These are phyloP conservation scores for Kwoniella sp. DNA, from an alignment of 768 basidiomycete genomes.

Conservation along the genomic window DNA sequence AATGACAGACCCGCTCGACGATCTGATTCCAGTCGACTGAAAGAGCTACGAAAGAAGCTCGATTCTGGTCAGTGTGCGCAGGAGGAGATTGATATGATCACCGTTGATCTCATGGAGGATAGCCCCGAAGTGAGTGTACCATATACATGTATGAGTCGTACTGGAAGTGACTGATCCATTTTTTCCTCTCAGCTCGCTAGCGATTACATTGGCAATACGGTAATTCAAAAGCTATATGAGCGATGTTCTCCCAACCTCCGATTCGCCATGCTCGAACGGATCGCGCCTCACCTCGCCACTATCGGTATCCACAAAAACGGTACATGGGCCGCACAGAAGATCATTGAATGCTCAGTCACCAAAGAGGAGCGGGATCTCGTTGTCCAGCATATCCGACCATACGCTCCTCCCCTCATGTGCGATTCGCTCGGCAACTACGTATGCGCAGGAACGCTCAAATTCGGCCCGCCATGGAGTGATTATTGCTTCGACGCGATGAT, in stretches of 20 bases:
- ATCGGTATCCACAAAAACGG: conserved; percentile 99
- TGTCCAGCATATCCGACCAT: conserved; percentile 82
- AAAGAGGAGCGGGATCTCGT: conserved; percentile 84
- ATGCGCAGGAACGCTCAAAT: conserved; percentile 69
- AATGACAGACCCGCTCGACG: conserved; percentile 81
- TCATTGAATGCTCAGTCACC: conserved; percentile 88
- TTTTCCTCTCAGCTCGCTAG: conserved; percentile 65
- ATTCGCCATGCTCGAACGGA: conserved; percentile 88
- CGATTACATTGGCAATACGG: conserved; percentile 98
- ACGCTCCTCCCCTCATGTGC: conserved; percentile 86
- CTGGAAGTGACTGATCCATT: conserved; percentile 2
- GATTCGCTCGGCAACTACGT: conserved; percentile 65
- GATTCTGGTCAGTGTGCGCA: conserved; percentile 81
- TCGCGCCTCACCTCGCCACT: conserved; percentile 90
- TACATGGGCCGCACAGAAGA: conserved; percentile 99
- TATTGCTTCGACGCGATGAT: conserved; percentile 98
- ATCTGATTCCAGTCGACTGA: conserved; percentile 90
- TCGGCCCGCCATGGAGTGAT: conserved; percentile 83
- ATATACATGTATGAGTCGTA: not conserved
- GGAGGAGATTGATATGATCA: conserved; percentile 90
- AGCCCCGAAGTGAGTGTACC: conserved; percentile 67
- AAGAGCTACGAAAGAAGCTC: conserved; percentile 89
- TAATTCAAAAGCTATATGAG: conserved; percentile 97
- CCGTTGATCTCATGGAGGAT: conserved; percentile 88
- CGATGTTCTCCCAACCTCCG: conserved; percentile 75